phyloP scores from a whole-genome alignment of 768 basidiomycete species.

The Lanmaoa pseudosensibilis region DNA sequence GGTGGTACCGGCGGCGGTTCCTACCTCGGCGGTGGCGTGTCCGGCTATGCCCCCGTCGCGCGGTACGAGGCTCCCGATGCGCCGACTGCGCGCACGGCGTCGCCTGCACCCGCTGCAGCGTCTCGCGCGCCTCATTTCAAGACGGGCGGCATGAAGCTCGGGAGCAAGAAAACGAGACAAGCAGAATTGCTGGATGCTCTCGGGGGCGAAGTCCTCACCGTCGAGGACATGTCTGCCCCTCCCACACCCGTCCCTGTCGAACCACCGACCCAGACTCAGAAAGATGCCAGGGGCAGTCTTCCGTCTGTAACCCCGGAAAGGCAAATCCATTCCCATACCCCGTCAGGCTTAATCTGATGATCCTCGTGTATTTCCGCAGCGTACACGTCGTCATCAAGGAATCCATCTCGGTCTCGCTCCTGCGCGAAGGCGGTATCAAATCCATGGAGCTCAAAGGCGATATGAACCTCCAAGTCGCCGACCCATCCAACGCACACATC shows the following conservation, averaged over 20 bases:
- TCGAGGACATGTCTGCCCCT: conserved; percentile 53
- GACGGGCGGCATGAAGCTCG: conserved; percentile 94
- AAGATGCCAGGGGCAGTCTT: conserved; percentile 59
- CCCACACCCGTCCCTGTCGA: conserved; percentile 49
- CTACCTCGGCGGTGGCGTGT: conserved; percentile 64
- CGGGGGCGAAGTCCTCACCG: conserved; percentile 68
- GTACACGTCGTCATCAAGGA: conserved; percentile 88
- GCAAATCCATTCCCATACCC: conserved; percentile 37
- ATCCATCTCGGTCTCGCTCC: conserved; percentile 71
- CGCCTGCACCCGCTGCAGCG: conserved; percentile 43
- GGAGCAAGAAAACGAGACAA: conserved; percentile 87
- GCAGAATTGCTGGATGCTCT: conserved; percentile 86
- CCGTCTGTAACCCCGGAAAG: conserved; percentile 77
- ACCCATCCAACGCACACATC: conserved; percentile 69
- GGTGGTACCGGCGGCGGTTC: conserved; percentile 45
- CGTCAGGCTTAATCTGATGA: not conserved
- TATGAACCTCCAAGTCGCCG: conserved; percentile 86
- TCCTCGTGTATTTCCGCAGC: conserved; percentile 40
- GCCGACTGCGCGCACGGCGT: conserved; percentile 42
- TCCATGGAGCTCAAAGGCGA: conserved; percentile 92
- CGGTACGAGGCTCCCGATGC: conserved; percentile 71
- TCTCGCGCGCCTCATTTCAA: conserved; percentile 85
- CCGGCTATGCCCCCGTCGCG: conserved; percentile 71
- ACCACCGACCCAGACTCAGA: conserved; percentile 43
- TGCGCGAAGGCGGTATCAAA: conserved; percentile 89